Percentiles rank a stretch among this genome's conserved stretches.
phyloP scores from a whole-genome alignment of 768 basidiomycete species.

The Inosperma sp. region DNA sequence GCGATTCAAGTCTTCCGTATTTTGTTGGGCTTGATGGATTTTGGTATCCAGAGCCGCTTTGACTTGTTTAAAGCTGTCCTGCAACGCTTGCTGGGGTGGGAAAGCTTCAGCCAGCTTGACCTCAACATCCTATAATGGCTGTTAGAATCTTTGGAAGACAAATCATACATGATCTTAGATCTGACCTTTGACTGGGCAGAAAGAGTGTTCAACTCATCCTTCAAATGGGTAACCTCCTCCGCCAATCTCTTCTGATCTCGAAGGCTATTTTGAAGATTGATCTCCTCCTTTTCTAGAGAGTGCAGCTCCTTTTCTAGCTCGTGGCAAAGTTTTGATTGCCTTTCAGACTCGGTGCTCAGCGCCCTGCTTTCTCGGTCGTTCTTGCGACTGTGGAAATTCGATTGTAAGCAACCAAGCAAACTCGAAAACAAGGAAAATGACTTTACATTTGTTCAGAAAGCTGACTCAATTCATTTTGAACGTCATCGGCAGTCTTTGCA shows the following conservation, averaged over 20 bases:
- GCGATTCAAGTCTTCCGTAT: slow-evolving; percentile 61
- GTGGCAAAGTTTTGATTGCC: slow-evolving; percentile 48
- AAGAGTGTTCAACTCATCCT: slow-evolving; percentile 47
- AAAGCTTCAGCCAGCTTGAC: slow-evolving; percentile 54
- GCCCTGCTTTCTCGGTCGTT: slow-evolving; percentile 60
- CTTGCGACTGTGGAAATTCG: slow-evolving; percentile 43
- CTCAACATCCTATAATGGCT: slow-evolving; percentile 53
- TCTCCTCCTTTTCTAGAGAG: slow-evolving; percentile 56
- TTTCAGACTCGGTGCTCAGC: slow-evolving; percentile 58
- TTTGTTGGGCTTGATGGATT: slow-evolving; percentile 48
- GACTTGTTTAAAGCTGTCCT: slow-evolving; percentile 46
- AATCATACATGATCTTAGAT: slow-evolving; percentile 2
- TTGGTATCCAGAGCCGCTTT: slow-evolving; percentile 49
- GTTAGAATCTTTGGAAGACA: slow-evolving; percentile 3
- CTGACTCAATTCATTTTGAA: slow-evolving; percentile 70
- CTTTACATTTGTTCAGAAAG: slow-evolving; percentile 65
- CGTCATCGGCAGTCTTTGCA: slow-evolving; percentile 77
- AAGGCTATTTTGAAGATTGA: slow-evolving; percentile 51
- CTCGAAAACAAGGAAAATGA: slow-evolving; percentile 6
- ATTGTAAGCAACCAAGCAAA: neutral
- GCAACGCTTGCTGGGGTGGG: slow-evolving; percentile 60
- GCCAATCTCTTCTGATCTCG: slow-evolving; percentile 56
- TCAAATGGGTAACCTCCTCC: slow-evolving; percentile 53
- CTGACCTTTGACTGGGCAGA: slow-evolving; percentile 48
- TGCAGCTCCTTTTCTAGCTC: slow-evolving; percentile 59